Conservation (phyloP, 169 alveolate species). For the Babesia ovata region DNA sequence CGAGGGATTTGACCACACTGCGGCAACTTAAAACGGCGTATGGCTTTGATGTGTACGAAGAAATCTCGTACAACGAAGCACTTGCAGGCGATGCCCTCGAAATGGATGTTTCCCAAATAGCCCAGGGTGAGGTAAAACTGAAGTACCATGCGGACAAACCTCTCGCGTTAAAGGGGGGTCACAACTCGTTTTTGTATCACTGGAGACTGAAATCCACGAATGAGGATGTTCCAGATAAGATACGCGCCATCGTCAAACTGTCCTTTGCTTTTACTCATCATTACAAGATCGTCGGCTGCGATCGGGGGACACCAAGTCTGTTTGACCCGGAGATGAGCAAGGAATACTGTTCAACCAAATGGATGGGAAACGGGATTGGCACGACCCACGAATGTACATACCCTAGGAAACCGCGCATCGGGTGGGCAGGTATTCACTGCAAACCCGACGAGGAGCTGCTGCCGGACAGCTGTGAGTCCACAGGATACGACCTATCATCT, state of each 20-base stretch:
- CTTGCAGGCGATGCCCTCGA: conserved; percentile 4
- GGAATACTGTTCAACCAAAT: background rate
- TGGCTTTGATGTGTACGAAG: background rate
- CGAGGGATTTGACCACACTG: background rate
- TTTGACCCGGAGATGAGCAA: background rate
- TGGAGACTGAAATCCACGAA: background rate
- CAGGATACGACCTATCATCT: too few species aligned
- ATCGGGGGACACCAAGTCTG: background rate
- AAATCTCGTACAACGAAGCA: background rate
- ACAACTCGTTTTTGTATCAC: background rate
- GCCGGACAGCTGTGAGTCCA: too few species aligned
- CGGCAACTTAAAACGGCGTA: background rate
- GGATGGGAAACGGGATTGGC: background rate
- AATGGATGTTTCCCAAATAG: background rate
- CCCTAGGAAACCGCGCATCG: background rate
- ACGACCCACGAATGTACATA: background rate
- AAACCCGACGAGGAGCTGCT: too few species aligned
- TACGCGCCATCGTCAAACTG: background rate
- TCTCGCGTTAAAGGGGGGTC: background rate
- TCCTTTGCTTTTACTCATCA: background rate
- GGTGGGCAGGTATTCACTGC: too few species aligned
- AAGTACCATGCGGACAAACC: background rate
- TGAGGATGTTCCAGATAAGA: background rate
- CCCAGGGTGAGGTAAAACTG: background rate
- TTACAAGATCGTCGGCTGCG: background rate